A percentile compares a stretch with the other conserved stretches of the same genome.
Conservation (phyloP, 495 filamentous ascomycete genomes). For the Trichocladium uniseriatum region DNA sequence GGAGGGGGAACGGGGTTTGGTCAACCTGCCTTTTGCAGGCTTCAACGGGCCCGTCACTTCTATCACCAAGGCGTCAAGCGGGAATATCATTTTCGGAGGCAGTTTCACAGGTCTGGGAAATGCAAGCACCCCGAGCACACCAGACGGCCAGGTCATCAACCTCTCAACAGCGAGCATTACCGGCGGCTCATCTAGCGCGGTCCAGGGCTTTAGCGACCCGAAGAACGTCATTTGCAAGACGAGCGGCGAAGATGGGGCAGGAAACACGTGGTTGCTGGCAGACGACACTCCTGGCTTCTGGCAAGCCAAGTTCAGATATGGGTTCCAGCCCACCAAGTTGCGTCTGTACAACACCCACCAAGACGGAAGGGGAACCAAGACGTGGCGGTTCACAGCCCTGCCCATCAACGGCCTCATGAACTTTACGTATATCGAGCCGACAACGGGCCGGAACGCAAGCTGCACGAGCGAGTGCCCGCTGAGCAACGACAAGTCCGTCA, state of each 20-base stretch:
- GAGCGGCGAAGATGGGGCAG: constrained; percentile 50
- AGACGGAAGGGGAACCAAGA: constrained; percentile 76
- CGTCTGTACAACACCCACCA: constrained; percentile 83
- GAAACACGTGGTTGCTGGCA: constrained; percentile 73
- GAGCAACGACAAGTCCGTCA: constrained; percentile 50
- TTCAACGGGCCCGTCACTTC: constrained; percentile 90
- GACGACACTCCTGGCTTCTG: constrained; percentile 77
- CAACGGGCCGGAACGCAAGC: constrained; percentile 49
- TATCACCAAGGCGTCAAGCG: constrained; percentile 67
- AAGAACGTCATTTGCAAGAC: constrained; percentile 79
- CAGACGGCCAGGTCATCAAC: constrained; percentile 72
- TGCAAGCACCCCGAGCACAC: constrained; percentile 47
- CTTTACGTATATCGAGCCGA: constrained; percentile 76
- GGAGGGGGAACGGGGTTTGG: constrained; percentile 65
- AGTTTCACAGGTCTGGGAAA: constrained; percentile 89
- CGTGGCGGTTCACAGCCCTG: constrained; percentile 71
- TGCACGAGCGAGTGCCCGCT: constrained; percentile 79
- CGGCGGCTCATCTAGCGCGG: constrained; percentile 48
- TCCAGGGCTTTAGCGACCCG: constrained; percentile 64
- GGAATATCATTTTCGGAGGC: constrained; percentile 85
- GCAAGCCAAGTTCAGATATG: constrained; percentile 73
- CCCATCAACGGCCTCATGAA: constrained; percentile 94
- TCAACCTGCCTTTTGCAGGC: constrained; percentile 78
- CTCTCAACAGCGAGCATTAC: constrained; percentile 66
- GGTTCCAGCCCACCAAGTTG: constrained; percentile 74